Conservation (phyloP, 2,329 filamentous ascomycete genomes). For the Aspergillus persii region DNA sequence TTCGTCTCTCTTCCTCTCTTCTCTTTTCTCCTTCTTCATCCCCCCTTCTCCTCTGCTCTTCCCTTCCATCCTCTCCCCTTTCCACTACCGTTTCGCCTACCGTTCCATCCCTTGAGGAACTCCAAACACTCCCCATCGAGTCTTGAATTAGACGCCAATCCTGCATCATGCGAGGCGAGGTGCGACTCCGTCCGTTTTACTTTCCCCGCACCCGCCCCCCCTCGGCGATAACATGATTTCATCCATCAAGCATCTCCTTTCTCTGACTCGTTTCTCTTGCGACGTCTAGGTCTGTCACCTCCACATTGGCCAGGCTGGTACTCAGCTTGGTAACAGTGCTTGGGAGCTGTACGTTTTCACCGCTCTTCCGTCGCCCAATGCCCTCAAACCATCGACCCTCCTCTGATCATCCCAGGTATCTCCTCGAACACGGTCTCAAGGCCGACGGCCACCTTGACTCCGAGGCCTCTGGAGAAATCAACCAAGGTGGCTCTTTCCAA, state of each 20-base stretch:
- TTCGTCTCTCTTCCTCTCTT: background rate
- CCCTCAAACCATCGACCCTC: background rate
- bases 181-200: constrained; percentile 17
- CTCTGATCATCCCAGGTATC: constrained; percentile 49
- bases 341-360: constrained; percentile 63
- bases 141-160: background rate
- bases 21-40: constrained; percentile 4
- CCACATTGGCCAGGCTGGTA: constrained; percentile 67
- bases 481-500: constrained; percentile 58
- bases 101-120: background rate
- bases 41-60: background rate
- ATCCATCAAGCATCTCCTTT: background rate
- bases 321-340: constrained; percentile 65
- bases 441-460: constrained; percentile 59
- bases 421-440: constrained; percentile 64
- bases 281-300: constrained; percentile 60
- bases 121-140: background rate
- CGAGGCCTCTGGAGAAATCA: constrained; percentile 51
- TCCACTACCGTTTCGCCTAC: background rate
- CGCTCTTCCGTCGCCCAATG: constrained; percentile 23
- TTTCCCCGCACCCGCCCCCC: constrained; percentile 13
- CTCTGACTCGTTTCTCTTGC: constrained; percentile 1
- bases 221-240: background rate
- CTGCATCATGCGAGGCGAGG: constrained; percentile 39
- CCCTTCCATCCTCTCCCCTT: background rate